phyloP scores from a whole-genome alignment of 31 red algal species.

The Asparagopsis taxiformis region DNA sequence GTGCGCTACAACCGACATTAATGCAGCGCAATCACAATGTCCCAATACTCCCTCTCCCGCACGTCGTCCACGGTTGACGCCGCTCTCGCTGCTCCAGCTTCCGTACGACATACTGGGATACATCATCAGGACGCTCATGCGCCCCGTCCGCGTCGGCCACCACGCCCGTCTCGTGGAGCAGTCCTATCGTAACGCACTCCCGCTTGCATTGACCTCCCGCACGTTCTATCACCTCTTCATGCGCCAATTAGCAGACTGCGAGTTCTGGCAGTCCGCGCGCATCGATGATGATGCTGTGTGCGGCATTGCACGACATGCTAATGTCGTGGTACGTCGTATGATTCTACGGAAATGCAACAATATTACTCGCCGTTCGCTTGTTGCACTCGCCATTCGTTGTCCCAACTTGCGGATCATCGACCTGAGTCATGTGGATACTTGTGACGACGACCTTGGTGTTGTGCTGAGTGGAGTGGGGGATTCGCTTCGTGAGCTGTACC shows the following conservation, averaged over 20 bases:
- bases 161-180: conserved; percentile 26
- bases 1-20: too few relatives aligned
- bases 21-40: too few relatives aligned
- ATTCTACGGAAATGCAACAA: conserved; percentile 23
- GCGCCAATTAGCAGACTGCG: conserved; percentile 23
- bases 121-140: conserved; percentile 9
- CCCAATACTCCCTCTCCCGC: too few relatives aligned
- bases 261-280: conserved; percentile 32
- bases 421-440: conserved; percentile 4
- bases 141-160: conserved; percentile 29
- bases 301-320: conserved; percentile 12
- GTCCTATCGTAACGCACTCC: conserved; percentile 17
- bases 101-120: conserved; percentile 34
- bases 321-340: conserved; percentile 15
- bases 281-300: conserved; percentile 29
- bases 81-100: conserved; percentile 31
- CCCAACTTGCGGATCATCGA: conserved; percentile 16
- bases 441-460: conserved; percentile 10
- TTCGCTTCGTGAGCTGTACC: conserved; percentile 20
- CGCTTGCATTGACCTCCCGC: conserved; percentile 24
- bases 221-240: conserved; percentile 14
- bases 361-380: conserved; percentile 7
- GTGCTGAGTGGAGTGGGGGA: conserved; percentile 3
- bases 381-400: conserved; percentile 7
- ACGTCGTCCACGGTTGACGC: too few relatives aligned